These are phyloP conservation scores for Inga oerstediana DNA, from an alignment of 306 rosid species.

Conservation along the genomic window DNA sequence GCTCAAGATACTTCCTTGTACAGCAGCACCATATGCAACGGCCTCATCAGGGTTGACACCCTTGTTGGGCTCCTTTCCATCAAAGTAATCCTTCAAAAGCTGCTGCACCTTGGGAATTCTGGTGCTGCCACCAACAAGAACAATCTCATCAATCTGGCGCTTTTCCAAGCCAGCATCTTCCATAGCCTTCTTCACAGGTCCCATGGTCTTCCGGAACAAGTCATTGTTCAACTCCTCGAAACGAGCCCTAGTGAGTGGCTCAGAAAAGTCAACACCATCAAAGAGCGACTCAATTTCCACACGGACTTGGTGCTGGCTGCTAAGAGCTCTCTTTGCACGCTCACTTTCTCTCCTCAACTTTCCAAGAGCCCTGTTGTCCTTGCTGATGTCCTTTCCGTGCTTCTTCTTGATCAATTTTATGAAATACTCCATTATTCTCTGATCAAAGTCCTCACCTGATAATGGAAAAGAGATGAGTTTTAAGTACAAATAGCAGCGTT, in stretches of 20 bases:
- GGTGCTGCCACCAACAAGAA: neutral
- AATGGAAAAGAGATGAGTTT: neutral
- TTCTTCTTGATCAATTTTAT: constrained; percentile 97
- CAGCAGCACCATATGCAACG: neutral
- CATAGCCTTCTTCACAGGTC: neutral
- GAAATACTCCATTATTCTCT: constrained; percentile 65
- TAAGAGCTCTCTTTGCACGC: constrained; percentile 98
- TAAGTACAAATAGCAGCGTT: neutral
- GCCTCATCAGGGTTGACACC: constrained; percentile 2
- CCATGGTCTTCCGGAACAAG: neutral
- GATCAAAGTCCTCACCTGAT: constrained; percentile 1
- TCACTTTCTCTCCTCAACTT: constrained; percentile 91
- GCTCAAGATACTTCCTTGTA: constrained; percentile 72
- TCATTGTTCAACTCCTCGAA: constrained; percentile 1
- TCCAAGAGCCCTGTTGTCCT: constrained; percentile 97
- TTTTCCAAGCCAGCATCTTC: neutral
- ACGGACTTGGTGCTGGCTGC: constrained; percentile 98
- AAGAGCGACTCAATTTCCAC: neutral
- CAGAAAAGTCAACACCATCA: constrained; percentile 5
- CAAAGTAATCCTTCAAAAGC: neutral
- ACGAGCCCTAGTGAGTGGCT: constrained; percentile 47
- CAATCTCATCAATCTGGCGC: neutral
- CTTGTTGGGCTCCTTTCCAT: neutral
- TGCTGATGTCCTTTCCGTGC: constrained; percentile 94
- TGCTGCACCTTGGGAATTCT: neutral